A percentile compares a stretch with the other conserved stretches of the same genome.
These are phyloP conservation scores for Scutellaria galericulata DNA, from an alignment of 257 asterid genomes.

Conservation along the genomic window DNA sequence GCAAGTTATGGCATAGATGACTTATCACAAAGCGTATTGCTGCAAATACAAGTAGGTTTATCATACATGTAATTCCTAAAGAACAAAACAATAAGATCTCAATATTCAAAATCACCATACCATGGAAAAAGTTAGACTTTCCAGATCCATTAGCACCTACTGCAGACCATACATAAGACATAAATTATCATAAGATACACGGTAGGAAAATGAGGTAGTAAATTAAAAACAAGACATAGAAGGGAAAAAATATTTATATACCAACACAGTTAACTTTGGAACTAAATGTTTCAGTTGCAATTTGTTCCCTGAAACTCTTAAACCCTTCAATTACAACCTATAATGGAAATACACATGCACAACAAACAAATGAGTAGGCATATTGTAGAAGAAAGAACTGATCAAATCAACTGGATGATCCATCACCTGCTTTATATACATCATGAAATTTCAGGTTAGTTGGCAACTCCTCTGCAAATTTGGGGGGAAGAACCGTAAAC, in stretches of 20 bases:
- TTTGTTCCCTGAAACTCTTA: slow-evolving; percentile 93
- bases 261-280: slow-evolving; percentile 98
- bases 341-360: slow-evolving; percentile 28
- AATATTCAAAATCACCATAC: slow-evolving; percentile 46
- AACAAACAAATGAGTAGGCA: slow-evolving; percentile 8
- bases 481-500: neutral
- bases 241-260: slow-evolving; percentile 23
- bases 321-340: slow-evolving; percentile 97
- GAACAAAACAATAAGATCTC: slow-evolving; percentile 9
- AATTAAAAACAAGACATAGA: slow-evolving; percentile 6
- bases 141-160: slow-evolving; percentile 99
- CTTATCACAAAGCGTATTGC: slow-evolving; percentile 96
- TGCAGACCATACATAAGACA: slow-evolving; percentile 33
- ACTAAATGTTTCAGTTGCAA: slow-evolving; percentile 86
- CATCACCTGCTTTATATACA: slow-evolving; percentile 86
- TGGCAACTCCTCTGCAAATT: slow-evolving; percentile 32
- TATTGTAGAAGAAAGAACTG: neutral
- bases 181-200: no score
- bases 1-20: slow-evolving; percentile 88
- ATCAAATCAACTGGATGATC: neutral
- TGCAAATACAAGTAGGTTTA: slow-evolving; percentile 39
- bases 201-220: neutral
- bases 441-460: slow-evolving; percentile 38
- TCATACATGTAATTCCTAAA: neutral
- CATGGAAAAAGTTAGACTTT: slow-evolving; percentile 95